phyloP scores from a whole-genome alignment of 2,329 filamentous ascomycete species.

The Fusarium sp. region DNA sequence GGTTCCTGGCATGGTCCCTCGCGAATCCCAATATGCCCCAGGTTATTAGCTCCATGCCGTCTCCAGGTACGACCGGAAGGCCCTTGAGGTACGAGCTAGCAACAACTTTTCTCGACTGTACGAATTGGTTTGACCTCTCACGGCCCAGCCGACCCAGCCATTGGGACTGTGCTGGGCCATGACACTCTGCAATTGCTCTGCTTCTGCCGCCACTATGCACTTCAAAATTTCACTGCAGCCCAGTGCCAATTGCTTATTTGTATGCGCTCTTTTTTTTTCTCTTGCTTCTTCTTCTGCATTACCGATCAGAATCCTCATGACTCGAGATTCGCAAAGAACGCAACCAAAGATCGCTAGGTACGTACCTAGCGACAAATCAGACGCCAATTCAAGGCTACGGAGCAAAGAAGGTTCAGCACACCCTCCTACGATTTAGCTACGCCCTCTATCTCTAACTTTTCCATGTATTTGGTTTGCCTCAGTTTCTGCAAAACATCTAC shows the following conservation, averaged over 20 bases:
- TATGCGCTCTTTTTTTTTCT: conserved; percentile 15
- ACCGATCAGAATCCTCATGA: conserved; percentile 32
- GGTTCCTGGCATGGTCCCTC: conserved; percentile 35
- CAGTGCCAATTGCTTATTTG: conserved; percentile 24
- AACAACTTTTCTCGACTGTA: conserved; percentile 38
- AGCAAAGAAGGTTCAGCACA: conserved; percentile 31
- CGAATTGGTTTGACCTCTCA: conserved; percentile 41
- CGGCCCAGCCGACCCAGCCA: conserved; percentile 36
- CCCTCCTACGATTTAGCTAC: conserved; percentile 25
- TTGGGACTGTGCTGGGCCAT: background rate
- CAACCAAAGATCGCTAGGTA: background rate
- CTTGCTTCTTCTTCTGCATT: conserved; percentile 19
- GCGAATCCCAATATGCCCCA: conserved; percentile 39
- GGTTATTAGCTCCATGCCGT: conserved; percentile 33
- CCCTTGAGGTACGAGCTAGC: conserved; percentile 36
- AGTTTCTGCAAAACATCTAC: conserved; percentile 5
- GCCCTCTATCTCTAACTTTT: conserved; percentile 28
- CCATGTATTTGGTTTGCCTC: conserved; percentile 18
- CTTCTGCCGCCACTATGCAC: conserved; percentile 23
- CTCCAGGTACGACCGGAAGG: conserved; percentile 41
- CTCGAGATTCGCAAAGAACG: conserved; percentile 26
- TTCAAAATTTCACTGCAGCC: conserved; percentile 5
- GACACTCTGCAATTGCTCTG: conserved; percentile 23
- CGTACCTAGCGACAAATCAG: conserved; percentile 11
- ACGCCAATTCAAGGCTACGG: conserved; percentile 7